Conservation (phyloP, 495 filamentous ascomycete genomes). For the Penicillium verhagenii region DNA sequence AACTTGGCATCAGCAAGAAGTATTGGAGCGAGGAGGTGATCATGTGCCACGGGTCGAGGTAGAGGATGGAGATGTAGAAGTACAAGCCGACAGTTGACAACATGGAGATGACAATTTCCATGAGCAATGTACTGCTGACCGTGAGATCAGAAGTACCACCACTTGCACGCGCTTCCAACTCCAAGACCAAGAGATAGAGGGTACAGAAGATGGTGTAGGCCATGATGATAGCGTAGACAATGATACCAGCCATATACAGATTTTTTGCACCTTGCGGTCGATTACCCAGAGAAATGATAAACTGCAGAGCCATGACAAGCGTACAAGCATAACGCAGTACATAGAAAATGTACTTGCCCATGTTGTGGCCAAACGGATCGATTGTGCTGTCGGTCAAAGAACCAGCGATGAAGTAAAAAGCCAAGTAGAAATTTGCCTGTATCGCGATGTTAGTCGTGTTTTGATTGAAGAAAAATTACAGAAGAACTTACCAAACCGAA, state of each 20-base stretch:
- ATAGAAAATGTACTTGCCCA: conserved; percentile 81
- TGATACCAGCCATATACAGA: conserved; percentile 84
- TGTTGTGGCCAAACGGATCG: conserved; percentile 86
- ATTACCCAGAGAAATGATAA: conserved; percentile 98
- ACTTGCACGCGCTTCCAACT: conserved; percentile 58
- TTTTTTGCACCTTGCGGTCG: conserved; percentile 91
- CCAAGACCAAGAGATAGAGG: conserved; percentile 80
- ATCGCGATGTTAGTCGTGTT: background rate
- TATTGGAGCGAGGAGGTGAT: conserved; percentile 92
- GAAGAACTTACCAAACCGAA: conserved; percentile 70
- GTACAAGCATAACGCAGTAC: conserved; percentile 82
- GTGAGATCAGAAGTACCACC: conserved; percentile 39
- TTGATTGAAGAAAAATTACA: conserved; percentile 3
- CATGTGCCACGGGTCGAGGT: conserved; percentile 99
- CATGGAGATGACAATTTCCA: conserved; percentile 90
- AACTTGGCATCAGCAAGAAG: conserved; percentile 84
- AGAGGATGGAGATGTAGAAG: conserved; percentile 93
- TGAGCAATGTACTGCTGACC: conserved; percentile 84
- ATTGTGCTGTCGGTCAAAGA: conserved; percentile 78
- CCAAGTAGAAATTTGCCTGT: conserved; percentile 95
- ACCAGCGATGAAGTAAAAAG: conserved; percentile 97
- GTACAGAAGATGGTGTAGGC: conserved; percentile 86
- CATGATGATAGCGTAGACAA: conserved; percentile 92
- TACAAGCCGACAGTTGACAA: conserved; percentile 89
- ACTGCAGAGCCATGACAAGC: conserved; percentile 88